Conservation (phyloP, 176 grass and related monocot genomes). For the Carex kokanica region DNA sequence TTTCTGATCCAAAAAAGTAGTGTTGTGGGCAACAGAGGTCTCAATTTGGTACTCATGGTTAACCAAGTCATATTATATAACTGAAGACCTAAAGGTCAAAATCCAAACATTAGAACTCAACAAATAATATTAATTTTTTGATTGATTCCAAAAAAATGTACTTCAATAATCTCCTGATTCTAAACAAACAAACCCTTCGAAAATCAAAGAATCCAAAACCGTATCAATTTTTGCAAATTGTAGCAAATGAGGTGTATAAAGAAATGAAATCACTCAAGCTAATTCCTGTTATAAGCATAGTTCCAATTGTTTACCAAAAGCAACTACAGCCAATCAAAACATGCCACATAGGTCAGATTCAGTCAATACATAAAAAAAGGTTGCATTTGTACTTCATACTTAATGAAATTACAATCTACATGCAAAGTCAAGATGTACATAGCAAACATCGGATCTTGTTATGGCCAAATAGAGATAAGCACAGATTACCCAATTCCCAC, state of each 20-base stretch:
- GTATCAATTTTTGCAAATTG: not conserved
- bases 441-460: not conserved
- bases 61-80: not conserved
- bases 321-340: not conserved
- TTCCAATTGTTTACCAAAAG: not conserved
- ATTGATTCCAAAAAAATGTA: not conserved
- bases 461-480: not conserved
- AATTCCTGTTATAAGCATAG: not conserved
- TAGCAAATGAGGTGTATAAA: not conserved
- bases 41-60: not conserved
- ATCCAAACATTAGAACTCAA: not conserved
- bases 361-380: not conserved
- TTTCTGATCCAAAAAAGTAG: no score
- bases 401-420: not conserved
- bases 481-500: not conserved
- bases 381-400: not conserved
- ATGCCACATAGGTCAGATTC: not conserved
- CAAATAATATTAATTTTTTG: not conserved
- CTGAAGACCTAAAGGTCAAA: not conserved
- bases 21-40: no score
- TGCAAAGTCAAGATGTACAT: not conserved
- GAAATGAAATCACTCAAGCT: not conserved
- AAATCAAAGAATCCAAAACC: not conserved
- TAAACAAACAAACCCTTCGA: not conserved
- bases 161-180: not conserved